Percentiles rank a stretch among this genome's conserved stretches.
These are phyloP conservation scores for Aegilops tauschii DNA, from an alignment of 176 grass and related monocot species.

Conservation along the genomic window DNA sequence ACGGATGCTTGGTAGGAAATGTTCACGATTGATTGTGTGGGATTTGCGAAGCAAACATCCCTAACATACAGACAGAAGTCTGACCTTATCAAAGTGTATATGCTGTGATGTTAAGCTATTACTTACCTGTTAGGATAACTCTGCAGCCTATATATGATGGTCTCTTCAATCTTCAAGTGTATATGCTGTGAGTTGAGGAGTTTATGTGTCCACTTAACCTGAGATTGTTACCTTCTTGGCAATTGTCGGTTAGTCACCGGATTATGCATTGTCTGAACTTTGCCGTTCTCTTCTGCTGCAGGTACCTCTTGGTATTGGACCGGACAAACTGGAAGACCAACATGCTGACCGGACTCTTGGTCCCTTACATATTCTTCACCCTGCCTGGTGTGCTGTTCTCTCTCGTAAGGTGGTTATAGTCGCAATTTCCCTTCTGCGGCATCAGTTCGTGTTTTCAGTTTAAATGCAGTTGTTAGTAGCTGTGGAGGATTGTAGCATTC, in stretches of 20 bases:
- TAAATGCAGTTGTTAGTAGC: not conserved
- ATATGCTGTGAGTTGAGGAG: not conserved
- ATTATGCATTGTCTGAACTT: not conserved
- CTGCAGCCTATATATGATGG: not conserved
- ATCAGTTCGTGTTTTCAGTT: not conserved
- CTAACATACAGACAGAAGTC: not conserved
- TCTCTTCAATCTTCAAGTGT: not conserved
- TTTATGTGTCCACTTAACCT: not conserved
- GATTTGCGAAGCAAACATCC: not conserved
- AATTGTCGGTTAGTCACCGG: accelerated
- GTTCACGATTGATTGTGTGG: not conserved
- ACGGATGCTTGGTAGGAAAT: not conserved
- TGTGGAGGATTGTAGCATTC: not conserved
- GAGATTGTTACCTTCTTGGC: not conserved
- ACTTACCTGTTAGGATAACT: not conserved
- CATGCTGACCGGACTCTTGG: constrained; percentile 81
- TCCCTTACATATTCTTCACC: constrained; percentile 95
- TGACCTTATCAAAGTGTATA: not conserved
- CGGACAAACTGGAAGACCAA: constrained; percentile 96
- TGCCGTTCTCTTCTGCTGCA: constrained; percentile 33
- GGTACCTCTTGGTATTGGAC: constrained; percentile 88
- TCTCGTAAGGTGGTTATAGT: constrained; percentile 49
- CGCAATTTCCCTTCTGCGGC: not conserved
- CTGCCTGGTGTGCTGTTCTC: constrained; percentile 66
- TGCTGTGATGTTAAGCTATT: not conserved